phyloP scores from a whole-genome alignment of 352 stramenopile species.

The Lagenidium sp. region DNA sequence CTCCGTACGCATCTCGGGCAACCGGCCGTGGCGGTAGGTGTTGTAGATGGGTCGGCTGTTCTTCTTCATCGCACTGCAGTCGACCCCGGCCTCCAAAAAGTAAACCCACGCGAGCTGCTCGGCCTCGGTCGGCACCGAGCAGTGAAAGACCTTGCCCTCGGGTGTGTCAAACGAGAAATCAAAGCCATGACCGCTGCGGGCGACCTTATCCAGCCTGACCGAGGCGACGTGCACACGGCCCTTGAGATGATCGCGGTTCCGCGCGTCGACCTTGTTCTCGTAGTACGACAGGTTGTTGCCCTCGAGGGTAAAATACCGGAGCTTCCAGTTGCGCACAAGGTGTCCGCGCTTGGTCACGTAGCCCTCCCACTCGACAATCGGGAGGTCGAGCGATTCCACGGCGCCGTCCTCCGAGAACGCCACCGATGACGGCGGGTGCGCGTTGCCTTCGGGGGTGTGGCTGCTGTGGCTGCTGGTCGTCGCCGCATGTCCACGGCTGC shows the following conservation, averaged over 20 bases:
- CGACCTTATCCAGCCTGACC: conserved; percentile 69
- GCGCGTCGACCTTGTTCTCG: conserved; percentile 83
- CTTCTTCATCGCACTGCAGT: conserved; percentile 73
- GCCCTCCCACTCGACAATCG: conserved; percentile 84
- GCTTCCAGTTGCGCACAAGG: conserved; percentile 85
- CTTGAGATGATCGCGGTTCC: conserved; percentile 80
- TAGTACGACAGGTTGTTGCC: conserved; percentile 85
- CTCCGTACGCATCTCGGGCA: conserved; percentile 72
- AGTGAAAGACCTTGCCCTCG: conserved; percentile 81
- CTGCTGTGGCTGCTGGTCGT: conserved; percentile 4
- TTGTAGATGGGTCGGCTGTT: conserved; percentile 81
- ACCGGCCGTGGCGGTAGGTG: conserved; percentile 52
- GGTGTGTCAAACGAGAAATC: conserved; percentile 82
- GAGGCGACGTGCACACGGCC: conserved; percentile 71
- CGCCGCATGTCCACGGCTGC: conserved; percentile 21
- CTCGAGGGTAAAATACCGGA: conserved; percentile 82
- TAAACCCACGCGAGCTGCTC: conserved; percentile 82
- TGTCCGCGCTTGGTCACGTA: conserved; percentile 88
- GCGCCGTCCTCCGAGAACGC: conserved; percentile 33
- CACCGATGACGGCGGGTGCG: too few relatives aligned
- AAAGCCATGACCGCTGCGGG: conserved; percentile 71
- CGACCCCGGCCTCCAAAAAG: conserved; percentile 73
- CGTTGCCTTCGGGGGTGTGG: too few relatives aligned
- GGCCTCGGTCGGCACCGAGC: conserved; percentile 66
- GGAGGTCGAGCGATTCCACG: conserved; percentile 77